Evolutionary conservation across 768 basidiomycete species (phyloP).

Genomic region (Hydnomerulius pinastri): DNA sequence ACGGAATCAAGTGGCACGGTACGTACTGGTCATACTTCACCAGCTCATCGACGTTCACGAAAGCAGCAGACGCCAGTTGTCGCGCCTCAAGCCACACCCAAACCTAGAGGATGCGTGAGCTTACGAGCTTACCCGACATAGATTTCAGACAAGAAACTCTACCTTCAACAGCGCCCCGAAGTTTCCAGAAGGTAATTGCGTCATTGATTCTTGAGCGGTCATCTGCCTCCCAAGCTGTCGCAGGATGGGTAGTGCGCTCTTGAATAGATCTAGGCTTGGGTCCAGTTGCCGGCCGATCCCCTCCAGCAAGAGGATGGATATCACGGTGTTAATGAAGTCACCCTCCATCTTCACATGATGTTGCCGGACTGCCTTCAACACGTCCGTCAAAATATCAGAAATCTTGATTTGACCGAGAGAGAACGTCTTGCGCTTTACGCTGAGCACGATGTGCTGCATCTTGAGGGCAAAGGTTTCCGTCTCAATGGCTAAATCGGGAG

Average conservation of each 20-base stretch:
- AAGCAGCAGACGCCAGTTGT: conserved; percentile 76
- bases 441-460: conserved; percentile 94
- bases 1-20: not conserved
- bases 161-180: conserved; percentile 90
- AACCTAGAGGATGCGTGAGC: conserved; percentile 46
- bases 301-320: conserved; percentile 90
- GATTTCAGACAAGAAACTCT: conserved; percentile 17
- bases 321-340: conserved; percentile 97
- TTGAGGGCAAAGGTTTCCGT: conserved; percentile 95
- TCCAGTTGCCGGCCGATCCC: conserved; percentile 95
- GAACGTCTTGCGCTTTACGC: conserved; percentile 95
- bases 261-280: conserved; percentile 91
- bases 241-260: conserved; percentile 91
- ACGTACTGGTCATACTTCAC: conserved; percentile 86
- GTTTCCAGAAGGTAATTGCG: conserved; percentile 65
- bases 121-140: not conserved
- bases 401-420: conserved; percentile 97
- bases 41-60: conserved; percentile 81
- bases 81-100: conserved; percentile 96
- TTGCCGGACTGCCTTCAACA: conserved; percentile 78
- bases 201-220: conserved; percentile 69
- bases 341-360: conserved; percentile 99
- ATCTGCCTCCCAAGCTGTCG: conserved; percentile 91
- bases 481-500: conserved; percentile 88
- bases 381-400: conserved; percentile 88